These are phyloP conservation scores for Kitagawia praeruptora DNA, from an alignment of 129 eudicot species.

Conservation along the genomic window DNA sequence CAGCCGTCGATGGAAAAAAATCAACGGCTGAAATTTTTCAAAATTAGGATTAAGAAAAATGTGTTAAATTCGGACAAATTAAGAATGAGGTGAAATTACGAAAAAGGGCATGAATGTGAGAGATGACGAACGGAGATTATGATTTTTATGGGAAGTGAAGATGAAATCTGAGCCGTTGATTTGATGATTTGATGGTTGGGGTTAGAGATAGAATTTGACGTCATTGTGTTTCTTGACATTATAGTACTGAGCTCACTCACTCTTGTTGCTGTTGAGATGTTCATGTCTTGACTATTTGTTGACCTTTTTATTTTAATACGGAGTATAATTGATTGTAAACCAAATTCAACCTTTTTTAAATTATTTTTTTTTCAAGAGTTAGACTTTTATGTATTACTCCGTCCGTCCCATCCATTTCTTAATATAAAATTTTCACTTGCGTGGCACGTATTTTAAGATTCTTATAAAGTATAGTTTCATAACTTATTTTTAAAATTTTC, in stretches of 20 bases:
- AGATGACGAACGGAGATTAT: not conserved
- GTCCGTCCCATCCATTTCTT: too few species aligned
- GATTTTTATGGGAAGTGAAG: not conserved
- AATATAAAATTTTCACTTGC: too few species aligned
- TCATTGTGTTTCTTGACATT: too few species aligned
- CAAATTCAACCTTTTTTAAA: too few species aligned
- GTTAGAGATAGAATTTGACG: not conserved
- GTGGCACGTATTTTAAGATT: too few species aligned
- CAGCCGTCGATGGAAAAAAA: constrained; percentile 10
- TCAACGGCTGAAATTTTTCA: not conserved
- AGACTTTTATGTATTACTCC: too few species aligned
- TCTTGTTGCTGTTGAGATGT: not conserved
- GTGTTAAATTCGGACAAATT: not conserved
- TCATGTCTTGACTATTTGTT: not conserved
- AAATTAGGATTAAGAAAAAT: not conserved
- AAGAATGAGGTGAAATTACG: not conserved
- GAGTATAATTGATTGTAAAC: too few species aligned
- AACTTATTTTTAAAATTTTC: too few species aligned
- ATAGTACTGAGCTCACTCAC: not conserved
- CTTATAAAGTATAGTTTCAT: too few species aligned
- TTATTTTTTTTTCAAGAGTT: too few species aligned
- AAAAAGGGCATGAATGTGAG: constrained; percentile 8
- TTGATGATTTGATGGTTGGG: not conserved
- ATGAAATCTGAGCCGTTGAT: not conserved
- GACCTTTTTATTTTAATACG: not conserved